A percentile compares a stretch with the other conserved stretches of the same genome.
Evolutionary conservation across 2,329 filamentous ascomycete species (phyloP).

Genomic region (Monilinia fructicola): DNA sequence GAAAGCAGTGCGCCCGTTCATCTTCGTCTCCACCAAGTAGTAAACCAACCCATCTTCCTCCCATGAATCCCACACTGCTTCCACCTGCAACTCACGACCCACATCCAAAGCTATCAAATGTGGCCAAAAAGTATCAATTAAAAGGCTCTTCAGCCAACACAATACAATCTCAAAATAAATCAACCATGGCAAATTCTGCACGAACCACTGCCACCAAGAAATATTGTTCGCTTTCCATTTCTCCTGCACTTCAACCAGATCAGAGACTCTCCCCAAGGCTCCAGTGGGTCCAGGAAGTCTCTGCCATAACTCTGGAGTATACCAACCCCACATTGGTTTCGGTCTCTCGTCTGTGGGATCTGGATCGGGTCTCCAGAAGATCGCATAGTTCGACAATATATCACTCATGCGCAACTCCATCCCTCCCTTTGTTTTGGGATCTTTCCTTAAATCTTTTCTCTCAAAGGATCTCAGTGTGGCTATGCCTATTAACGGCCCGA

Average conservation of each 20-base stretch:
- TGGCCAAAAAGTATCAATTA: neutral
- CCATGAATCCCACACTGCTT: conserved; percentile 2
- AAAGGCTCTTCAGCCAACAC: neutral
- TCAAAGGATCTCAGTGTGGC: neutral
- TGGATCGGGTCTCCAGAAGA: neutral
- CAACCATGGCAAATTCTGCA: neutral
- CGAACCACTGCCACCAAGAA: neutral
- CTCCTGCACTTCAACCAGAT: neutral
- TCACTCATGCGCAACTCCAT: conserved; percentile 5
- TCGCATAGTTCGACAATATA: conserved; percentile 1
- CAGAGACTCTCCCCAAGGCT: neutral
- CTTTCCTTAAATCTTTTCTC: neutral
- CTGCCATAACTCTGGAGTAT: neutral
- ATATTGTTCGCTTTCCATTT: neutral
- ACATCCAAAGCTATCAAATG: neutral
- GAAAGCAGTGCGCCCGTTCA: neutral
- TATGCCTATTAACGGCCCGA: neutral
- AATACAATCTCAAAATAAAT: neutral
- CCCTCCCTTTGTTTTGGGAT: neutral
- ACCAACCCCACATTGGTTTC: conserved; percentile 12
- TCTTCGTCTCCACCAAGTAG: conserved; percentile 12
- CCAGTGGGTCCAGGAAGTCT: neutral
- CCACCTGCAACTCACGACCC: neutral
- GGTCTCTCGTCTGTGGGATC: neutral
- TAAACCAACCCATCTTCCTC: neutral